These are phyloP conservation scores for Aspergillus tanneri DNA, from an alignment of 2,329 filamentous ascomycete species.

Conservation along the genomic window DNA sequence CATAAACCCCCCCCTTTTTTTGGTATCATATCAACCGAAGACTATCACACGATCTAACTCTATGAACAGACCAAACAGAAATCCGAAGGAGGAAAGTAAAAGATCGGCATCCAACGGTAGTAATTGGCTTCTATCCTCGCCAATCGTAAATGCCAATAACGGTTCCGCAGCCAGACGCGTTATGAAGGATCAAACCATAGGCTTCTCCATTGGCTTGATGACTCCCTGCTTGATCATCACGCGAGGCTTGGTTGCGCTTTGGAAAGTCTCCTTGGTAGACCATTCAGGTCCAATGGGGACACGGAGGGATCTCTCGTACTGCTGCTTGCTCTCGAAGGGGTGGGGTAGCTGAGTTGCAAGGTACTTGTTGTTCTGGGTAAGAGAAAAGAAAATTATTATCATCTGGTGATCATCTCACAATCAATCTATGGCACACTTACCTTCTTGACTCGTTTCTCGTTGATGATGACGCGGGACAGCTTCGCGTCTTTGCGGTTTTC, in stretches of 20 bases:
- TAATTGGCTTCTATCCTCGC: background rate
- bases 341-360: conserved; percentile 81
- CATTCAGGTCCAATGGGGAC: conserved; percentile 91
- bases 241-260: conserved; percentile 82
- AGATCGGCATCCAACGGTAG: background rate
- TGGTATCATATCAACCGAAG: background rate
- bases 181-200: conserved; percentile 49
- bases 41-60: background rate
- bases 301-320: conserved; percentile 86
- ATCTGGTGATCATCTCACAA: conserved; percentile 4
- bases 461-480: conserved; percentile 83
- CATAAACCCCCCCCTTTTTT: background rate
- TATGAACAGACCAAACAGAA: background rate
- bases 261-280: conserved; percentile 94
- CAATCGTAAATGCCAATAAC: conserved; percentile 8
- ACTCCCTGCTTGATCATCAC: conserved; percentile 88
- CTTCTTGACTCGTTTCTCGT: conserved; percentile 87
- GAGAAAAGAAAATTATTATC: conserved; percentile 16
- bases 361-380: conserved; percentile 73
- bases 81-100: background rate
- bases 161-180: conserved; percentile 7
- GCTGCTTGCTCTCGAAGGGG: conserved; percentile 79
- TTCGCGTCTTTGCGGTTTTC: conserved; percentile 78
- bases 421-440: too few species aligned
- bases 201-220: conserved; percentile 83